Conservation (phyloP, 1,139 yeast species). For the Hansenula lynferdii region DNA sequence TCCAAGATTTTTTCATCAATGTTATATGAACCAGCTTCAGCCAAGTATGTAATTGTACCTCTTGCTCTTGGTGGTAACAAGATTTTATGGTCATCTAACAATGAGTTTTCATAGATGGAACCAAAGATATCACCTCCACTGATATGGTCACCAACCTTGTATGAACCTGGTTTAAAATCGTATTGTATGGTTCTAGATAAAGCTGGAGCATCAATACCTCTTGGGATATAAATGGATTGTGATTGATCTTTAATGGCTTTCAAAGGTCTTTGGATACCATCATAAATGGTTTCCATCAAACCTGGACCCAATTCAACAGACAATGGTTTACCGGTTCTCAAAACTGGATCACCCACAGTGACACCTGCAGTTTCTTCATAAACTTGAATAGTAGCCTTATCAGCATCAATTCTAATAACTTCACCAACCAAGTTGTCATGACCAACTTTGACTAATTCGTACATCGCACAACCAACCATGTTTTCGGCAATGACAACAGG, state of each 20-base stretch:
- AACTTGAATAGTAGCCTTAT: constrained; percentile 97
- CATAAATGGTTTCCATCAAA: constrained; percentile 96
- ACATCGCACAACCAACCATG: constrained; percentile 99
- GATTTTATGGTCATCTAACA: constrained; percentile 88
- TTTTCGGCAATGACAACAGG: constrained; percentile 97
- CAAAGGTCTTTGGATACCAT: constrained; percentile 98
- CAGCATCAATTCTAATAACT: constrained; percentile 93
- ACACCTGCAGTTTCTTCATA: constrained; percentile 99
- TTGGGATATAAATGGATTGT: constrained; percentile 92
- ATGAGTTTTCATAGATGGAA: constrained; percentile 87
- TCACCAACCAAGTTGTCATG: constrained; percentile 97
- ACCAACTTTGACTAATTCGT: constrained; percentile 96
- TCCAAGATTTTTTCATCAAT: constrained; percentile 88
- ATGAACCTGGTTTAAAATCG: constrained; percentile 76
- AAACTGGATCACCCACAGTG: constrained; percentile 97
- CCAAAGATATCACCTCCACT: constrained; percentile 99
- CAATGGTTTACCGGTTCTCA: constrained; percentile 96
- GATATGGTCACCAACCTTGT: constrained; percentile 94
- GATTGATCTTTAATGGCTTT: constrained; percentile 83
- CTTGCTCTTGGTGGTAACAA: constrained; percentile 96
- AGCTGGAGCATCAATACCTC: constrained; percentile 97
- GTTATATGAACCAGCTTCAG: constrained; percentile 84
- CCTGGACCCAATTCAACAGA: constrained; percentile 99
- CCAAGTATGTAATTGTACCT: constrained; percentile 91
- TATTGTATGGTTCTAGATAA: constrained; percentile 75